These are phyloP conservation scores for Tylopilus cervinicoccineus DNA, from an alignment of 768 basidiomycete genomes.

Conservation along the genomic window DNA sequence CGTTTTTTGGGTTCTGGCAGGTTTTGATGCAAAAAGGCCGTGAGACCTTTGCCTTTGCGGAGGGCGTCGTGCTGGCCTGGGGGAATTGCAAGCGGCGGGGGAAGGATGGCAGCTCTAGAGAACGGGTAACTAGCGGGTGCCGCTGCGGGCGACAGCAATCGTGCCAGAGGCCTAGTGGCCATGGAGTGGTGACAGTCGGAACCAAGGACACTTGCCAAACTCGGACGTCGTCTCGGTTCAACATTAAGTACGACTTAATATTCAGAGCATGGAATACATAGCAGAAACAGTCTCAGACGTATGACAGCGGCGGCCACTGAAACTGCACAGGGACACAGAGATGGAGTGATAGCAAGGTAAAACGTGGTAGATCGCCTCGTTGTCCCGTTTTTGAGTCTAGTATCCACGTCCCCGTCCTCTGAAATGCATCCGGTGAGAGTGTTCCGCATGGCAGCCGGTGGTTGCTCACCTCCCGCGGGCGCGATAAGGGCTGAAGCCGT, in stretches of 20 bases:
- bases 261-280: conserved; percentile 29
- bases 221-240: conserved; percentile 1
- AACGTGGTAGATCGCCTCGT: conserved; percentile 17
- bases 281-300: conserved; percentile 18
- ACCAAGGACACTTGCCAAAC: conserved; percentile 13
- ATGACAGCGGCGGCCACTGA: conserved; percentile 9
- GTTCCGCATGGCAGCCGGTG: conserved; percentile 7
- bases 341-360: conserved; percentile 5
- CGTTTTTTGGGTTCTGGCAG: conserved; percentile 68
- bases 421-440: conserved; percentile 10
- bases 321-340: conserved; percentile 9
- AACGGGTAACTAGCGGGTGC: conserved; percentile 53
- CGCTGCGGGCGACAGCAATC: conserved; percentile 24
- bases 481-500: conserved; percentile 51
- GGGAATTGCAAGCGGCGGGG: conserved; percentile 40
- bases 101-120: conserved; percentile 62
- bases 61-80: conserved; percentile 41
- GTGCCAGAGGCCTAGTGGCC: conserved; percentile 10
- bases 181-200: conserved; percentile 8
- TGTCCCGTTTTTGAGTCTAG: conserved; percentile 25
- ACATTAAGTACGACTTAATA: conserved; percentile 23
- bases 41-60: conserved; percentile 69
- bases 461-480: conserved; percentile 68
- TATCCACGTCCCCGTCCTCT: conserved; percentile 77
- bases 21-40: conserved; percentile 66